Conservation (phyloP, 805 yeast genomes). For the Yarrowia deformans region DNA sequence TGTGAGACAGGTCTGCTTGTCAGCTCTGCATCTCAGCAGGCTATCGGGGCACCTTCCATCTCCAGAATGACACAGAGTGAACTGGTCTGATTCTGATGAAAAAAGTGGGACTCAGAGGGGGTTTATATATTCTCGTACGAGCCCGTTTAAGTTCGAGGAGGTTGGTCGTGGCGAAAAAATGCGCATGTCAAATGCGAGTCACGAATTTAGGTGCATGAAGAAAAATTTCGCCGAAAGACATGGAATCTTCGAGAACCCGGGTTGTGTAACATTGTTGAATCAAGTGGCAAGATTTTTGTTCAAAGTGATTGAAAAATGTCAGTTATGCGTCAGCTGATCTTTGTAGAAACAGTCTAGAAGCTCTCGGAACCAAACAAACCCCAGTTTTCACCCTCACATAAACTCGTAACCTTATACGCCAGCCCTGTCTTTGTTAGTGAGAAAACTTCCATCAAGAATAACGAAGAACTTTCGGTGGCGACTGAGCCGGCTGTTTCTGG, state of each 20-base stretch:
- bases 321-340: too few relatives aligned
- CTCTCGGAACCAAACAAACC: too few relatives aligned
- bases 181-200: neutral
- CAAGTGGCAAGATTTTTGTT: too few relatives aligned
- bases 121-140: neutral
- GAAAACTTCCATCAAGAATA: neutral
- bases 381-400: neutral
- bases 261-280: too few relatives aligned
- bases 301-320: too few relatives aligned
- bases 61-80: slow-evolving; percentile 16
- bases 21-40: slow-evolving; percentile 13
- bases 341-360: neutral
- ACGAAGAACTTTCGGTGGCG: neutral
- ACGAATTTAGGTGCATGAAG: neutral
- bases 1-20: slow-evolving; percentile 11
- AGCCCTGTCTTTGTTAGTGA: neutral
- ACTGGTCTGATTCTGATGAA: slow-evolving; percentile 8
- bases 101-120: slow-evolving; percentile 1
- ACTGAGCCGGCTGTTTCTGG: neutral
- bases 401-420: neutral
- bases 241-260: neutral
- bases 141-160: neutral
- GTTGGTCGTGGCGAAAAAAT: neutral
- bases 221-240: neutral
- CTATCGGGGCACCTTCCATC: slow-evolving; percentile 6